Evolutionary conservation across 179 eudicot genomes (phyloP).

Genomic region (Beta corolliflora): DNA sequence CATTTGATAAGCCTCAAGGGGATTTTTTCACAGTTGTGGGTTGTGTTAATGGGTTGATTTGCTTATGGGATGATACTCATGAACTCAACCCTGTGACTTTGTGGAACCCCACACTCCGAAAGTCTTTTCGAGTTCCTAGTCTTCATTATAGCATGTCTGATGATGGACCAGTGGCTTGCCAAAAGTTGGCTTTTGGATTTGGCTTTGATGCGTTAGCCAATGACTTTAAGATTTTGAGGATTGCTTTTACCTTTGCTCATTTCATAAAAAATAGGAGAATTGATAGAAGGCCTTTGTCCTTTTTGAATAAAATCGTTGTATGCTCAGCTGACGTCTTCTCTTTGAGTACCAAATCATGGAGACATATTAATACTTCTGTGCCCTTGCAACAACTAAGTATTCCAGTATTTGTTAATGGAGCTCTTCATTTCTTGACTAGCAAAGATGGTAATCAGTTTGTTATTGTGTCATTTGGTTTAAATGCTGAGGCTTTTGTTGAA

Average conservation of each 20-base stretch:
- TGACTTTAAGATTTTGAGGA: neutral
- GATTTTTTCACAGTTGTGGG: neutral
- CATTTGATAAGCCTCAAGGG: neutral
- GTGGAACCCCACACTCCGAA: neutral
- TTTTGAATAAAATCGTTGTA: neutral
- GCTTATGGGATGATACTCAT: neutral
- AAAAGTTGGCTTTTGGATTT: neutral
- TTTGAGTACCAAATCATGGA: neutral
- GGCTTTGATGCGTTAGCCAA: conserved; percentile 4
- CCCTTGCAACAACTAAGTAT: neutral
- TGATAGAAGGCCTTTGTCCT: neutral
- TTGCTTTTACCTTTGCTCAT: neutral
- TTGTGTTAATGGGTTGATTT: conserved; percentile 6
- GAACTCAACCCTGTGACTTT: neutral
- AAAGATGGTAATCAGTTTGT: neutral
- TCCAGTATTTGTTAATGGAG: neutral
- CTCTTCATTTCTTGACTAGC: neutral
- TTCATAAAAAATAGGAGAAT: neutral
- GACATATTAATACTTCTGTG: neutral
- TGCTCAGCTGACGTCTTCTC: neutral
- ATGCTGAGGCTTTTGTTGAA: neutral
- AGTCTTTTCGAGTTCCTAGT: neutral
- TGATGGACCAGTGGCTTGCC: neutral
- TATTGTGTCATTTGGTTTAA: neutral
- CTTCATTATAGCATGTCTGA: neutral